Conservation (phyloP, 306 rosid genomes). For the Vachellia collinsii region DNA sequence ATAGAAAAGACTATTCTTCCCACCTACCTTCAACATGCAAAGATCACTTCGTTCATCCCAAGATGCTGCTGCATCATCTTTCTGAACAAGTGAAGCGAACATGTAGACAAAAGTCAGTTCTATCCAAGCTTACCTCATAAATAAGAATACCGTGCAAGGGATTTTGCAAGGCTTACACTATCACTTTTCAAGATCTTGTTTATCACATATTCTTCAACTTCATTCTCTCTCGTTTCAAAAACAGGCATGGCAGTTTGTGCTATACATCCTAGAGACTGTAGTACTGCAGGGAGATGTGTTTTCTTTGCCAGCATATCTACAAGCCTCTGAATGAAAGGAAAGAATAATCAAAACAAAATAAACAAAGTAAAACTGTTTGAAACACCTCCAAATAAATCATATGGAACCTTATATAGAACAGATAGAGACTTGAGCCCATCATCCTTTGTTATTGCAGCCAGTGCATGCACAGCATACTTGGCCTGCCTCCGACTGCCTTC, state of each 20-base stretch:
- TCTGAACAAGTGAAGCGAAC: constrained; percentile 53
- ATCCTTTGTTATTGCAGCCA: constrained; percentile 95
- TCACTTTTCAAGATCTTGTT: constrained; percentile 69
- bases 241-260: constrained; percentile 97
- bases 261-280: constrained; percentile 95
- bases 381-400: constrained; percentile 38
- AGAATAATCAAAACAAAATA: constrained; percentile 39
- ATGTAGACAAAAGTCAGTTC: neutral
- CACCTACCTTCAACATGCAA: constrained; percentile 86
- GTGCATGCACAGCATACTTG: constrained; percentile 93
- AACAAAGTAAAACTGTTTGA: constrained; percentile 14
- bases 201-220: constrained; percentile 74
- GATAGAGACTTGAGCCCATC: constrained; percentile 95
- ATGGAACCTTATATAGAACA: constrained; percentile 89
- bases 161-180: constrained; percentile 58
- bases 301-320: constrained; percentile 88
- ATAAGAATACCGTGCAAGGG: constrained; percentile 16
- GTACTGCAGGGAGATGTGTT: constrained; percentile 85
- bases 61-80: constrained; percentile 54
- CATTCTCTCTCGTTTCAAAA: constrained; percentile 91
- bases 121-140: constrained; percentile 36
- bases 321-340: constrained; percentile 70
- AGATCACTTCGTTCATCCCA: constrained; percentile 90
- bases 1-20: constrained; percentile 29
- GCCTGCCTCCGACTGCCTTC: constrained; percentile 98